Conservation (phyloP, 495 filamentous ascomycete genomes). For the Penicillium robsamsonii region DNA sequence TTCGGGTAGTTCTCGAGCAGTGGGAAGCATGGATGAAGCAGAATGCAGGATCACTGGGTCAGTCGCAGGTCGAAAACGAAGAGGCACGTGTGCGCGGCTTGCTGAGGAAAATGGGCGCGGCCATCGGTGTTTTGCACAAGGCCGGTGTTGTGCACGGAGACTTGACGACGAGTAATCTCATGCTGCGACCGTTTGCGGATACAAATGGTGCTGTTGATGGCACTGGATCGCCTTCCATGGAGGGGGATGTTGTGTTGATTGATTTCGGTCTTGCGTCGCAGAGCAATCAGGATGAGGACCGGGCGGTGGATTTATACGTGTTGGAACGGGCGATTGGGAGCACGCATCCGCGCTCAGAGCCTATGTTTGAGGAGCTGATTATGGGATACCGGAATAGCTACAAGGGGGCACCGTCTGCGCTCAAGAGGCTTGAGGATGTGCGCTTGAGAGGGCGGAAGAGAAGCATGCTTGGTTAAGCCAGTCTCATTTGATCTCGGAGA, state of each 20-base stretch:
- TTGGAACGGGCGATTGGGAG: conserved; percentile 94
- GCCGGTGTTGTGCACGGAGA: conserved; percentile 90
- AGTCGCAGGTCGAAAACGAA: conserved; percentile 35
- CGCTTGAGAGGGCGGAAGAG: conserved; percentile 94
- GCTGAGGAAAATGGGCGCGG: conserved; percentile 69
- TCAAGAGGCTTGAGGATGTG: conserved; percentile 87
- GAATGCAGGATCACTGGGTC: conserved; percentile 17
- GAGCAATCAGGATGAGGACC: conserved; percentile 83
- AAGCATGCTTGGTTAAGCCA: conserved; percentile 81
- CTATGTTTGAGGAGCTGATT: conserved; percentile 65
- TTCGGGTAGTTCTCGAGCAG: conserved; percentile 64
- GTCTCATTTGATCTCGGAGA: conserved; percentile 1
- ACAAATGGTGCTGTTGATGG: conserved; percentile 38
- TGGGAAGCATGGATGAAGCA: conserved; percentile 53
- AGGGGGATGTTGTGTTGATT: conserved; percentile 83
- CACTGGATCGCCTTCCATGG: conserved; percentile 29
- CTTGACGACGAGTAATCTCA: conserved; percentile 96
- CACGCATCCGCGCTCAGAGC: conserved; percentile 86
- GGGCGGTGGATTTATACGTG: conserved; percentile 95
- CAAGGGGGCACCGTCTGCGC: conserved; percentile 56
- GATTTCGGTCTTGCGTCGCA: conserved; percentile 92
- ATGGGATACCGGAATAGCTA: conserved; percentile 59
- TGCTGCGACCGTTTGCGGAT: conserved; percentile 54
- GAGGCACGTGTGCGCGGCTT: conserved; percentile 50
- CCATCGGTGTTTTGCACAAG: conserved; percentile 77